Evolutionary conservation across 1,284 basidiomycete species (phyloP).

Genomic region (Cryptococcus sp.): DNA sequence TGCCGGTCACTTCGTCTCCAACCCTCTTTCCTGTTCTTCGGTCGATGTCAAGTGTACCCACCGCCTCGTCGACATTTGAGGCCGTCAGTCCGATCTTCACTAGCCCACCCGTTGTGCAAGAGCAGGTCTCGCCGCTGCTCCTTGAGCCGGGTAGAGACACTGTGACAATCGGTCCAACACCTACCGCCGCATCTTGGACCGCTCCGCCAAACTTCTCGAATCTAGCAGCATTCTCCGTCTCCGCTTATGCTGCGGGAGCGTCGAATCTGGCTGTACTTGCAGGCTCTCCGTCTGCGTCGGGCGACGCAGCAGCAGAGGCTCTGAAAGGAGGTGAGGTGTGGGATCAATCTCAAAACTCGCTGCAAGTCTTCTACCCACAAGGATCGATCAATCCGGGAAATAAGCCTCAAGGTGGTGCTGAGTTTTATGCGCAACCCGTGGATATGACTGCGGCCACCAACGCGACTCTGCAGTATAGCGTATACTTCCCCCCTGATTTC

Average conservation of each 20-base stretch:
- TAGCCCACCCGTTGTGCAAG: too few species aligned
- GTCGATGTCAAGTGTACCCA: too few species aligned
- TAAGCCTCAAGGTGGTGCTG: constrained; percentile 64
- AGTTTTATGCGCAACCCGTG: constrained; percentile 66
- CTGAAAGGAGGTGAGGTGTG: constrained; percentile 15
- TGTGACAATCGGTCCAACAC: neutral
- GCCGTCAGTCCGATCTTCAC: neutral
- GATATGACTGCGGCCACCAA: constrained; percentile 24
- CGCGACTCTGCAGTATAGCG: constrained; percentile 52
- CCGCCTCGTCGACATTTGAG: too few species aligned
- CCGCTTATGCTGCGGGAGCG: constrained; percentile 61
- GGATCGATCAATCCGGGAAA: constrained; percentile 65
- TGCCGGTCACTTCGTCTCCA: neutral
- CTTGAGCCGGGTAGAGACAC: neutral
- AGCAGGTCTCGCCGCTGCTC: neutral
- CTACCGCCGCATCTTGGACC: constrained; percentile 56
- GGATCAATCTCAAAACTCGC: constrained; percentile 50
- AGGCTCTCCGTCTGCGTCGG: constrained; percentile 52
- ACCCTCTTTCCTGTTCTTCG: neutral
- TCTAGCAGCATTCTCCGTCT: constrained; percentile 64
- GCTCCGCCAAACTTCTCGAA: constrained; percentile 62
- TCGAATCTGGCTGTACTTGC: constrained; percentile 64
- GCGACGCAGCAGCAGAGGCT: neutral
- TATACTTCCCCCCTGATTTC: constrained; percentile 44
- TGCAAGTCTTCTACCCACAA: constrained; percentile 66